phyloP scores from a whole-genome alignment of 2,329 filamentous ascomycete species.

The Calonectria multiphialidica region DNA sequence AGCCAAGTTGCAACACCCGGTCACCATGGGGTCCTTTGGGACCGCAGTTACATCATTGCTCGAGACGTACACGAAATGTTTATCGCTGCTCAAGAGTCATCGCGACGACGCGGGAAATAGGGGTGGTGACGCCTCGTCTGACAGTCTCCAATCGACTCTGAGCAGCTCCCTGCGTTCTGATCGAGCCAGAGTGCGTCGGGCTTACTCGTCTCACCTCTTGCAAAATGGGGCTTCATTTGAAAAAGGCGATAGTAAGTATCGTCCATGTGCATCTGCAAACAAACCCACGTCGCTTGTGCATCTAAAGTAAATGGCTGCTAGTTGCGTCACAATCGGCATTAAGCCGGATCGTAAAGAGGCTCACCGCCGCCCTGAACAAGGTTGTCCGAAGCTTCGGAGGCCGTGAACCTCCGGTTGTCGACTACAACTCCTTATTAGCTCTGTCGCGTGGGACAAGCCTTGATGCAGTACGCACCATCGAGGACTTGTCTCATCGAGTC shows the following conservation, averaged over 20 bases:
- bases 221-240: conserved; percentile 56
- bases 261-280: conserved; percentile 16
- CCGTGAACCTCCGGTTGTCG: conserved; percentile 48
- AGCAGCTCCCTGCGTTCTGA: conserved; percentile 54
- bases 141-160: conserved; percentile 41
- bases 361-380: conserved; percentile 56
- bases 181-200: conserved; percentile 54
- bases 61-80: conserved; percentile 60
- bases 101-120: conserved; percentile 32
- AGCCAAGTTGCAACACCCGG: conserved; percentile 19
- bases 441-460: conserved; percentile 61
- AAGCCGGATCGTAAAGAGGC: conserved; percentile 55
- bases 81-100: conserved; percentile 55
- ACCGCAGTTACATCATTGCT: conserved; percentile 58
- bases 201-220: conserved; percentile 56
- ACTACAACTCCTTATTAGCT: conserved; percentile 60
- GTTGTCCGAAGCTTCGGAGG: conserved; percentile 51
- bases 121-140: conserved; percentile 37
- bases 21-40: conserved; percentile 54
- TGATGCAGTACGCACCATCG: conserved; percentile 63
- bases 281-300: conserved; percentile 20
- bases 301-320: conserved; percentile 39
- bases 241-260: conserved; percentile 61
- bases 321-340: conserved; percentile 54
- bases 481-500: conserved; percentile 56